Percentiles rank a stretch among this genome's conserved stretches.
Conservation (phyloP, 257 asterid genomes). For the Osmanthus fragrans region DNA sequence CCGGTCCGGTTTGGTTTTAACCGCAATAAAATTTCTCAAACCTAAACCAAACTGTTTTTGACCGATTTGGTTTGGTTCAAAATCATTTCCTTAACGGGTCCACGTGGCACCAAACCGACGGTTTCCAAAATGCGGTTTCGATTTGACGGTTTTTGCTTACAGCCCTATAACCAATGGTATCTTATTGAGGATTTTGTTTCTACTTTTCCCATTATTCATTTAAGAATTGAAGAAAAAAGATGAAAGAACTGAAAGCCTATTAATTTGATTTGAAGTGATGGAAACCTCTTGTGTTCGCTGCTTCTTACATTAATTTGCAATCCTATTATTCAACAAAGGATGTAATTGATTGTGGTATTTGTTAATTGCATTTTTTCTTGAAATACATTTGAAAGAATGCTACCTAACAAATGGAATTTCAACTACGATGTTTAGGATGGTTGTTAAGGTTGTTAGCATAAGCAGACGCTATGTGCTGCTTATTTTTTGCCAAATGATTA, state of each 20-base stretch:
- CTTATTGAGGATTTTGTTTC: not conserved
- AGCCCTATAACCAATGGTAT: not conserved
- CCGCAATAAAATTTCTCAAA: no score
- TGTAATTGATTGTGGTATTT: not conserved
- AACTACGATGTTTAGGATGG: not conserved
- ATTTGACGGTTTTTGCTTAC: no score
- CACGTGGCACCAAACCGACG: no score
- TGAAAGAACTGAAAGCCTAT: not conserved
- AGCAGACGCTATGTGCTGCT: constrained; percentile 4
- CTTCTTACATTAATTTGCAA: not conserved
- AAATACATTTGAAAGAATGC: not conserved
- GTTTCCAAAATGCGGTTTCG: no score
- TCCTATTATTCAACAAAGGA: not conserved
- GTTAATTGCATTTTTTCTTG: not conserved
- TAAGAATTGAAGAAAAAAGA: no score
- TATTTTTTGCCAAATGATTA: not conserved
- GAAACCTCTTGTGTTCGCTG: not conserved
- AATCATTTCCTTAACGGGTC: no score
- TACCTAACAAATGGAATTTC: not conserved
- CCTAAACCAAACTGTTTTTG: no score
- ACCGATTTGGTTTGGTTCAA: no score
- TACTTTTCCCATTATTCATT: not conserved
- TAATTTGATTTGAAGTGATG: not conserved
- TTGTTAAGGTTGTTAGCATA: constrained; percentile 6
- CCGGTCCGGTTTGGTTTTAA: no score